Evolutionary conservation across 2,329 filamentous ascomycete species (phyloP).

Genomic region (Conoideocrella luteorostrata): DNA sequence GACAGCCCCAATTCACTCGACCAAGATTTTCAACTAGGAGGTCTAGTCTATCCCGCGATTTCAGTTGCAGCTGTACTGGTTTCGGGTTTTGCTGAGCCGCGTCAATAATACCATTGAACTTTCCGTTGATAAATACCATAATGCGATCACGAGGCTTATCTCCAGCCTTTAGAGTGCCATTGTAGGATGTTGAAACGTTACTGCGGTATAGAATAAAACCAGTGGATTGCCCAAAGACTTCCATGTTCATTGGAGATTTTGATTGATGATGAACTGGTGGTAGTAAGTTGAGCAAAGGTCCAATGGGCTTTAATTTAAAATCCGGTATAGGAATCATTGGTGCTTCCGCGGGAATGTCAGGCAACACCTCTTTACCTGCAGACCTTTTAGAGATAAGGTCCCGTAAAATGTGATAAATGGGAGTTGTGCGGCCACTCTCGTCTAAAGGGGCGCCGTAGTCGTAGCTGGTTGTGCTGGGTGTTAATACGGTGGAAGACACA

Average conservation of each 20-base stretch:
- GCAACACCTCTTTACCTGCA: no score
- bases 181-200: conserved; percentile 15
- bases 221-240: conserved; percentile 35
- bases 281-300: no score
- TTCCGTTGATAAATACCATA: conserved; percentile 41
- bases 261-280: no score
- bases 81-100: conserved; percentile 33
- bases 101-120: conserved; percentile 43
- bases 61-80: conserved; percentile 31
- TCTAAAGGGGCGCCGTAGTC: conserved; percentile 45
- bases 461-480: conserved; percentile 39
- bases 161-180: conserved; percentile 32
- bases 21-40: conserved; percentile 46
- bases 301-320: no score
- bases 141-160: conserved; percentile 39
- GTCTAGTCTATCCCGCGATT: conserved; percentile 32
- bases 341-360: no score
- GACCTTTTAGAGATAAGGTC: conserved; percentile 31
- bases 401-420: conserved; percentile 35
- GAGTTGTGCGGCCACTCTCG: conserved; percentile 40
- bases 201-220: conserved; percentile 39
- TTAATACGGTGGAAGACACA: conserved; percentile 31
- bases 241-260: no score
- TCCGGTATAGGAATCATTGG: no score
- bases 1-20: conserved; percentile 40